phyloP scores from a whole-genome alignment of 768 basidiomycete species.

The Kwoniella dejecticola region DNA sequence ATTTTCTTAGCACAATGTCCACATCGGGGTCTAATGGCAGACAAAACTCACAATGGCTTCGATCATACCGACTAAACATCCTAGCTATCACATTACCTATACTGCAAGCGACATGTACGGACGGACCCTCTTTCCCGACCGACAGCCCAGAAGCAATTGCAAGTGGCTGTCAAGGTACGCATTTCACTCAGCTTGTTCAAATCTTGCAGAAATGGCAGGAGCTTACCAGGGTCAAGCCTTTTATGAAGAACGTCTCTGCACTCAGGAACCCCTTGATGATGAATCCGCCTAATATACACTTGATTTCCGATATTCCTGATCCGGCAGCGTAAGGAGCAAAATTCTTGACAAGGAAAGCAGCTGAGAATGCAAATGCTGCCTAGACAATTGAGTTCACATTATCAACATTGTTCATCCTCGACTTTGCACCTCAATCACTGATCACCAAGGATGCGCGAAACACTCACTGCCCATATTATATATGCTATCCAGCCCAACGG shows the following conservation, averaged over 20 bases:
- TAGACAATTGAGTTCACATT: slow-evolving; percentile 49
- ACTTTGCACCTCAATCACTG: too few relatives aligned
- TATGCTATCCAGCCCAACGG: slow-evolving; percentile 75
- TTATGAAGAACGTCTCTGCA: slow-evolving; percentile 85
- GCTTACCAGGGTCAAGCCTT: slow-evolving; percentile 86
- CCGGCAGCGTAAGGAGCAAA: slow-evolving; percentile 95
- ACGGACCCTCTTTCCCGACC: slow-evolving; percentile 97
- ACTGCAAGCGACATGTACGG: slow-evolving; percentile 94
- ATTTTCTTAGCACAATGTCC: neutral
- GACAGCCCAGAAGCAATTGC: slow-evolving; percentile 96
- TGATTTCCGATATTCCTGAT: slow-evolving; percentile 98
- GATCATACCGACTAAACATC: slow-evolving; percentile 75
- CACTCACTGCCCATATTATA: slow-evolving; percentile 80
- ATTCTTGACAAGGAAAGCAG: slow-evolving; percentile 82
- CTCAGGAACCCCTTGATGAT: slow-evolving; percentile 94
- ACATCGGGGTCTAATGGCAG: neutral
- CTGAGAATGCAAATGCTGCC: slow-evolving; percentile 79
- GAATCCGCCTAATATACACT: slow-evolving; percentile 95
- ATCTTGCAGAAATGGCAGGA: neutral
- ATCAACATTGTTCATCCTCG: neutral
- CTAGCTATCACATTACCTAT: slow-evolving; percentile 88
- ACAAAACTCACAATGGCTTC: slow-evolving; percentile 75
- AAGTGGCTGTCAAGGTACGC: slow-evolving; percentile 66
- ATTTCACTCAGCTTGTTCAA: neutral
- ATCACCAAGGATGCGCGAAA: too few relatives aligned